Evolutionary conservation across 2,329 filamentous ascomycete species (phyloP), one percentile per base, ranked within the genome.

Genomic region (Penicillium sclerotiorum): DNA sequence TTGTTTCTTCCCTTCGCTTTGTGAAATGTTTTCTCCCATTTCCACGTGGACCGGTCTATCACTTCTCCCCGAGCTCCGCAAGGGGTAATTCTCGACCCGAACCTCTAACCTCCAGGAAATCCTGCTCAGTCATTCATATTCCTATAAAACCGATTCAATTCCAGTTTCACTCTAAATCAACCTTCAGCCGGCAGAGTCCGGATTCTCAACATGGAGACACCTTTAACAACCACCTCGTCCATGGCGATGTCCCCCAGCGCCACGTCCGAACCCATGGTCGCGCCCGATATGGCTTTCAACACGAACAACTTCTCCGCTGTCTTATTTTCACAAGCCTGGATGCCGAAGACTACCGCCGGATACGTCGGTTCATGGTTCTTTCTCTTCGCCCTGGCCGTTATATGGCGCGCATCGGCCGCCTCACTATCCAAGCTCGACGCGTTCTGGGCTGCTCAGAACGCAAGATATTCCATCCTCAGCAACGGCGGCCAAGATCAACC

Each of bases 331-430:
- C 36, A 20, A 11, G 38, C 47, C 9, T 50, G 47, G 47, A 50
- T 41, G 41, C 47, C 47, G 8, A 41, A 35, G 4, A 50, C 25
- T 4, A 50, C 41, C 2, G 47, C 25, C 5, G 41, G 28, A 2
- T 50, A 50, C 12, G 41, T 45, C 4, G 47, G 47, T 7, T 33
- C 47, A 15, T 50, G 47, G 47, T 40, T 50, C 8, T 50, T 50
- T 50, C 41, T 50, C 11, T 50, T 50, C 25, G 39, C 45, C 27
- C 21, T 50, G 4, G 20, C 47, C 15, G 28, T 50, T 4, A 45
- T 45, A 12, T 50, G 47, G 47, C 47, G 47, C 17, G 40, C 21
- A 2, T 33, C 37, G 1, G 37, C 21, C 15, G 36, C 47, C 7
- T 27, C 17, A 15, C 25, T 45, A 15, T 28, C 41, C 15, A 50